Evolutionary conservation across 768 basidiomycete species (phyloP).

Genomic region (Xanthoconium purpureum): DNA sequence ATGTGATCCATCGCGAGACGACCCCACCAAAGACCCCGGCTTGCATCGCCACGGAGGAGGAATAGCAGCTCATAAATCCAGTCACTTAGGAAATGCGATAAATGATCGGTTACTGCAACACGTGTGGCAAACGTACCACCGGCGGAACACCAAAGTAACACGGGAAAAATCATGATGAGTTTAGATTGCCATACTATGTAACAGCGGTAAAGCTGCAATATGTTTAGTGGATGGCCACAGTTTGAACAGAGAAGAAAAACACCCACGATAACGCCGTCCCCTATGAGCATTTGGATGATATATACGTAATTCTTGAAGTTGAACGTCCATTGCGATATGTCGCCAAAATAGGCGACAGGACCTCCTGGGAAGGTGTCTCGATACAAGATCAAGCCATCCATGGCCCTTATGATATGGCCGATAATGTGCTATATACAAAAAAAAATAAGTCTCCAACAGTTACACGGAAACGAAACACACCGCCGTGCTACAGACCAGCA

Average conservation of each 20-base stretch:
- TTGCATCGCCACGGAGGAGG: not conserved
- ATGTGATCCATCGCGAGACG: not conserved
- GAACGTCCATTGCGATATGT: conserved; percentile 5
- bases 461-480: not conserved
- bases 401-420: not conserved
- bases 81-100: not conserved
- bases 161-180: not conserved
- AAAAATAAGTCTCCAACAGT: not conserved
- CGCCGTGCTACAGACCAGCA: not conserved
- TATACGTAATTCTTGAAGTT: not conserved
- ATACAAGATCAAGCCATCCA: not conserved
- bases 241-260: not conserved
- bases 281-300: not conserved
- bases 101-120: not conserved
- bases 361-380: not conserved
- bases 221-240: not conserved
- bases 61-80: not conserved
- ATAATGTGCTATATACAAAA: not conserved
- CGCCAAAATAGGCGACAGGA: not conserved
- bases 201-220: not conserved
- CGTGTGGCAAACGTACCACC: not conserved
- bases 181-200: not conserved
- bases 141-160: not conserved
- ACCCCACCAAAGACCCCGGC: not conserved
- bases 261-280: not conserved